Base-by-base conservation (phyloP, 495 filamentous ascomycete genomes). In the Hapsidospora chrysogenum region DNA sequence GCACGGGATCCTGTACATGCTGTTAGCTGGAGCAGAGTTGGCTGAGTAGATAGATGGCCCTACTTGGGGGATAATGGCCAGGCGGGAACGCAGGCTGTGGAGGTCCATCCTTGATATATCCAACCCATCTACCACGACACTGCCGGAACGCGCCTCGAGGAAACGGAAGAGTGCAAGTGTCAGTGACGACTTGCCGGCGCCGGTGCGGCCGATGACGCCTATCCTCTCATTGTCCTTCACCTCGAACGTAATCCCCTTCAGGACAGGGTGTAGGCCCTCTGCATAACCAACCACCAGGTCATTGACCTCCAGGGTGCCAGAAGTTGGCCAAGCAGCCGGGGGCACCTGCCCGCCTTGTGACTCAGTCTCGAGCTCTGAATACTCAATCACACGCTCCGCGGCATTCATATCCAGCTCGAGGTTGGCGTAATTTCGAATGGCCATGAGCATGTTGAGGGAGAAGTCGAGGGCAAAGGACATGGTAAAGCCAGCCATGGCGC, bases 131-230 rank as follows among this genome's bases (percentile, higher is more conserved):
- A 92, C 78, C 38, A 63, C 49, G 31, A 92, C 81, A 3, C 54
- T 68, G 10, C 83, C 83, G 1, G 71, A 61, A 3, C 72, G 63
- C 4, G 80, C 79, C 43, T 84, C 76, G 7, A 92, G 55, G 54
- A 87, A 87, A 5, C 81, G 81, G 67, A 86, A 92, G 0, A 92
- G 55, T 0, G 83, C 81, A 0, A 92, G 62, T 1, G 82, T 85
- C 7, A 92, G 56, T 1, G 80, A 85, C 0, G 80, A 86, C 47
- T 93, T 93, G 13, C 85, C 85, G 0, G 83, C 82, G 9, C 85
- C 85, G 8, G 85, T 92, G 14, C 85, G 74, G 9, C 85, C 85
- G 7, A 89, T 79, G 1, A 93, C 76, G 11, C 83, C 85, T 25
- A 93, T 58, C 3, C 82, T 65, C 49, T 93, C 72, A 44, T 81